phyloP scores from a whole-genome alignment of 2,329 filamentous ascomycete genomes.

The Penicillium sp. region DNA sequence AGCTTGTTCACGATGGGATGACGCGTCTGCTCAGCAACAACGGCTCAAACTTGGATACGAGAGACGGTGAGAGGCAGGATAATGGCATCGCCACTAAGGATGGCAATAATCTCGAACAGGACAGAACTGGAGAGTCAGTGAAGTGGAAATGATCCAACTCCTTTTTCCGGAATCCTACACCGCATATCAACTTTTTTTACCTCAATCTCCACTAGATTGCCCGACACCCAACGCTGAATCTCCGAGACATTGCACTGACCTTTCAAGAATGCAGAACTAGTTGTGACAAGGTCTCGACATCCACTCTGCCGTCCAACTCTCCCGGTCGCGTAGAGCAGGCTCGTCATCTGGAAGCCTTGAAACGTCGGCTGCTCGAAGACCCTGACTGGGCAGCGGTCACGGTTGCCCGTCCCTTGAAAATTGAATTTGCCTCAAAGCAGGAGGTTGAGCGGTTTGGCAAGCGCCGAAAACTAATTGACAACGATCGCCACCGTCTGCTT shows the following conservation, averaged over 20 bases:
- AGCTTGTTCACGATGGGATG: background rate
- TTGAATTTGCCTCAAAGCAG: conserved; percentile 24
- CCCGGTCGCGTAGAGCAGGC: background rate
- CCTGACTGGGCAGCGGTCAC: conserved; percentile 36
- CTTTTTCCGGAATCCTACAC: too few species aligned
- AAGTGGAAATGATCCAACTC: too few species aligned
- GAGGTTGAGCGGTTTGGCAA: conserved; percentile 32
- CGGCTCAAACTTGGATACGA: too few species aligned
- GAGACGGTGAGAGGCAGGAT: background rate
- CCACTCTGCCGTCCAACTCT: background rate
- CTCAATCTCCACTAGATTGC: too few species aligned
- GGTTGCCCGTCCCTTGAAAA: conserved; percentile 29
- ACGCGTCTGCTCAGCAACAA: too few species aligned
- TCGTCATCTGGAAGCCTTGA: conserved; percentile 23
- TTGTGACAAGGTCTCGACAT: background rate
- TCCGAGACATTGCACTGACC: conserved; percentile 4
- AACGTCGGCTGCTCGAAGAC: conserved; percentile 29
- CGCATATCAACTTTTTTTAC: too few species aligned
- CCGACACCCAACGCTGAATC: too few species aligned
- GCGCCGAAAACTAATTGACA: conserved; percentile 29
- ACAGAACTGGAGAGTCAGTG: too few species aligned
- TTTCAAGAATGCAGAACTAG: background rate
- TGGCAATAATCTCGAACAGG: too few species aligned
- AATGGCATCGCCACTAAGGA: background rate
- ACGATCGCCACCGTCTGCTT: conserved; percentile 25